Evolutionary conservation across 139 green algal genomes (phyloP), one percentile per base, ranked within the genome.

Genomic region (Chlamydomonas sphaeroides): DNA sequence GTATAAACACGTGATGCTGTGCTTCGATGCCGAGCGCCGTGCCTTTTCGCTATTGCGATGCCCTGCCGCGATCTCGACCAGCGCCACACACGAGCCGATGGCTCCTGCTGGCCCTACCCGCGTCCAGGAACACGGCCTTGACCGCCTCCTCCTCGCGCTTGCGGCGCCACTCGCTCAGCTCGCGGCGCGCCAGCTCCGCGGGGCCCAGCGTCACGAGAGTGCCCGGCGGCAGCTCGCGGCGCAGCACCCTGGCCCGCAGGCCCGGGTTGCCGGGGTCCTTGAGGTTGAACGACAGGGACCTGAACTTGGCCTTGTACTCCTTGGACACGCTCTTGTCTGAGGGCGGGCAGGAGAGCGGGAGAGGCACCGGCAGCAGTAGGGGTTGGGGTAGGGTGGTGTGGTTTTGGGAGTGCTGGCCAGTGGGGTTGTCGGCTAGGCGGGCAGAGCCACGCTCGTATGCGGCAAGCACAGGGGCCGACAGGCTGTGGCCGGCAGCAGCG

Each of bases 291-390:
- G 85, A 70, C 17, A 98, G 86, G 65, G 73, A 92, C 23, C 96
- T 91, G 78, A 95, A 91, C 89, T 95, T 95, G 61, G 79, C 71
- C 91, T 97, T 98, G 94, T 98, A 98, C 42, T 98, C 95, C 75
- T 85, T 85, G 65, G 71, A 90, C 33, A 88, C 68, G 26, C 79
- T 68, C 32, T 56, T 84, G n/a, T 85, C 90, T 93, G 81, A 3
- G 63, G 72, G 36, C 32, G 17, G 14, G n/a, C 30, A n/a, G n/a
- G 66, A n/a, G 20, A 26, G 26, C 78, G 49, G 39, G 73, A 32
- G 45, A 35, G 35, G 41, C 48, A 70, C 45, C 39, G 30, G n/a
- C 8, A n/a, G n/a, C n/a, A n/a, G n/a, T n/a, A n/a, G n/a, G n/a
- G n/a, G n/a, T n/a, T n/a, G n/a, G n/a, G n/a, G n/a, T n/a, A n/a